phyloP scores from a whole-genome alignment of 768 basidiomycete species.

The Gelatoporia subvermispora region DNA sequence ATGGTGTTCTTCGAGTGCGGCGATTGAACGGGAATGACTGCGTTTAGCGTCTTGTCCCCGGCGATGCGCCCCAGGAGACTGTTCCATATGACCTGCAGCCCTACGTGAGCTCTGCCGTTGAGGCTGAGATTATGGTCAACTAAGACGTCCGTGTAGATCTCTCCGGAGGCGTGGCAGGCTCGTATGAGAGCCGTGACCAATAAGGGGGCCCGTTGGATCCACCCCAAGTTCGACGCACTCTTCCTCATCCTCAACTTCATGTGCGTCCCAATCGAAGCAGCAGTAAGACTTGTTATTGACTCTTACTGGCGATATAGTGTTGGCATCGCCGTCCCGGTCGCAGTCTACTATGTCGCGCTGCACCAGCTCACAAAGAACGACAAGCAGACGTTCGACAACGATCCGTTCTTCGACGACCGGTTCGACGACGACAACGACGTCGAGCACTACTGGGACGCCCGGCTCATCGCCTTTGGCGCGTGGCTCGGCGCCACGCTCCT shows the following conservation, averaged over 20 bases:
- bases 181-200: conserved; percentile 35
- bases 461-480: conserved; percentile 31
- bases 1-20: too few relatives aligned
- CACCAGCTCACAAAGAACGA: conserved; percentile 20
- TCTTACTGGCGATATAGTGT: conserved; percentile 31
- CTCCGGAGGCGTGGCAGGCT: conserved; percentile 38
- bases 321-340: conserved; percentile 35
- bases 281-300: too few relatives aligned
- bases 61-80: conserved; percentile 13
- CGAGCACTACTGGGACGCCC: conserved; percentile 28
- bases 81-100: conserved; percentile 27
- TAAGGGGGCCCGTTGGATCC: conserved; percentile 35
- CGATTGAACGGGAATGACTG: background rate
- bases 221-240: conserved; percentile 39
- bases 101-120: conserved; percentile 24
- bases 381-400: conserved; percentile 9
- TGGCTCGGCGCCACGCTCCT: conserved; percentile 35
- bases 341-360: conserved; percentile 31
- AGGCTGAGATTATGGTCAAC: background rate
- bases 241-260: conserved; percentile 36
- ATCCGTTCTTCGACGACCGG: conserved; percentile 7
- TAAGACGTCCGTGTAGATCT: conserved; percentile 30
- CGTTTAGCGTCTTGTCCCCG: conserved; percentile 13
- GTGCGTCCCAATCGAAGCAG: conserved; percentile 31
- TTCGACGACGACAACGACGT: conserved; percentile 10